Conservation (phyloP, 352 stramenopile genomes). For the Sclerospora graminicola region DNA sequence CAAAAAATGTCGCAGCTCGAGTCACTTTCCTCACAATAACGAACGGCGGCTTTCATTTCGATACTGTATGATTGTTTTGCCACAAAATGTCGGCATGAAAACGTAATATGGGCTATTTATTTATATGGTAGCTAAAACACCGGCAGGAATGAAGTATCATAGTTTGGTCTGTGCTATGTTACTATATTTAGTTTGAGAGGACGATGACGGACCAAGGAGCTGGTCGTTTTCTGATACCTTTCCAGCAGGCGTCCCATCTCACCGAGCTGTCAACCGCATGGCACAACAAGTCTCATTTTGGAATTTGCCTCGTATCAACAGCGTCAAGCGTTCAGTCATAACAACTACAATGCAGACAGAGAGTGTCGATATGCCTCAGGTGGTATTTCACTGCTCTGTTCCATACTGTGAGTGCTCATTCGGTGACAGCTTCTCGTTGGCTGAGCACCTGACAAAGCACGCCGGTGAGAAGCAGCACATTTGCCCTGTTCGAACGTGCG, state of each 20-base stretch:
- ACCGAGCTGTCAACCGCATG: constrained; percentile 9
- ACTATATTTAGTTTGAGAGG: not conserved
- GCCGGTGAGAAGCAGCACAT: constrained; percentile 38
- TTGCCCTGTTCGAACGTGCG: constrained; percentile 37
- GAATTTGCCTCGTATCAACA: constrained; percentile 7
- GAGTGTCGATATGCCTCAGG: not conserved
- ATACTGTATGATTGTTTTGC: no score
- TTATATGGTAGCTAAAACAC: no score
- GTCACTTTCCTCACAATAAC: no score
- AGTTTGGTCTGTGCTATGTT: not conserved
- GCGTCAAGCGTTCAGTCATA: not conserved
- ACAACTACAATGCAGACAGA: constrained; percentile 1
- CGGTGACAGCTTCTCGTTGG: constrained; percentile 26
- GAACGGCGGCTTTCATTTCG: no score
- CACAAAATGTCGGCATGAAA: not conserved
- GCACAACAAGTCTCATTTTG: constrained; percentile 7
- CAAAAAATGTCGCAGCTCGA: not conserved
- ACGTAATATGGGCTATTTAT: no score
- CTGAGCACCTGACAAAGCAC: constrained; percentile 38
- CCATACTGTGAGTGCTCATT: constrained; percentile 26
- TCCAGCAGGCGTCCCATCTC: constrained; percentile 15
- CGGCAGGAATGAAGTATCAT: no score
- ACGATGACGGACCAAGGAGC: constrained; percentile 6
- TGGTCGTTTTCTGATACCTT: constrained; percentile 23
- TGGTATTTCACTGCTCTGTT: constrained; percentile 22